A percentile compares a stretch with the other conserved stretches of the same genome.
phyloP scores from a whole-genome alignment of 75 land plant genomes.

The Cupressus sempervirens region DNA sequence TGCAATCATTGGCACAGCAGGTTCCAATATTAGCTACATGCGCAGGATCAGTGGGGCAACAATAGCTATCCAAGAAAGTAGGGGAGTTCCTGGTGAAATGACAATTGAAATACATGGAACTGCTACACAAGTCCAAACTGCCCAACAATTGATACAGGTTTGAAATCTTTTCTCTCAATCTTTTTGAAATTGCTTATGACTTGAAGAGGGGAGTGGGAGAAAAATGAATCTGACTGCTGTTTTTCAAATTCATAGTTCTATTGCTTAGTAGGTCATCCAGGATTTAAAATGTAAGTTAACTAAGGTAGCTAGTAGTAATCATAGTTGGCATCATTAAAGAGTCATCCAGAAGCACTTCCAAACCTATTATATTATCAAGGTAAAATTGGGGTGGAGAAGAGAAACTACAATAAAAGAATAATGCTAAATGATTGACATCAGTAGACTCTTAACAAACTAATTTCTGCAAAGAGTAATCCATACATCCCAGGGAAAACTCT shows the following conservation, averaged over 20 bases:
- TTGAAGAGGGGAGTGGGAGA: neutral
- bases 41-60: slow-evolving; percentile 96
- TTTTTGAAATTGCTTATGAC: neutral
- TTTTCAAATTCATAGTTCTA: neutral
- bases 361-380: neutral
- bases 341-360: neutral
- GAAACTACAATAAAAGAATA: neutral
- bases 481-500: too few relatives aligned
- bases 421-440: too few relatives aligned
- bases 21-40: slow-evolving; percentile 90
- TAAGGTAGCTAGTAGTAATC: neutral
- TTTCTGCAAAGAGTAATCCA: too few relatives aligned
- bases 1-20: slow-evolving; percentile 91
- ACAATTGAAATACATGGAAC: slow-evolving; percentile 89
- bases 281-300: neutral
- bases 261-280: neutral
- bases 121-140: slow-evolving; percentile 90
- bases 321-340: neutral
- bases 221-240: neutral
- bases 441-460: too few relatives aligned
- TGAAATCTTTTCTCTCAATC: neutral
- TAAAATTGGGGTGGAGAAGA: neutral
- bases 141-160: slow-evolving; percentile 95
- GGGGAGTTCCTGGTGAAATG: slow-evolving; percentile 90
- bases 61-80: slow-evolving; percentile 86